Base-by-base conservation (phyloP, 2,329 filamentous ascomycete genomes). In the Colletotrichum coccodes region DNA sequence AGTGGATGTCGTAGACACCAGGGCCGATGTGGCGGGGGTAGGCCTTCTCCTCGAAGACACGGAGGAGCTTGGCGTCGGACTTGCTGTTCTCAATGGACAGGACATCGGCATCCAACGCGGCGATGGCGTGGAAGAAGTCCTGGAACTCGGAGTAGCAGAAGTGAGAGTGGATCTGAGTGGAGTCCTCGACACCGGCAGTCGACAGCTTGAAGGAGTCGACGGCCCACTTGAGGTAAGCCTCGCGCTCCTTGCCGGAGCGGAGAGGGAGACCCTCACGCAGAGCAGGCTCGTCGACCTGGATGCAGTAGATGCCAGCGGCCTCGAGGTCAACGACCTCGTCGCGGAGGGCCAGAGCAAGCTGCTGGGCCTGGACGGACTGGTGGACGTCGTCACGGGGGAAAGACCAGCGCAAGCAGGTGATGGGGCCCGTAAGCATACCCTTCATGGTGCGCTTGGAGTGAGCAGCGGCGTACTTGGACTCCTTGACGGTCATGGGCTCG, bases 121-220 rank as follows among this genome's bases (percentile, higher is more conserved):
- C 94, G 77, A 99, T 99, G 85, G 96, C 96, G 86, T 98, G 94
- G 94, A 99, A 99, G 90, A 99, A 99, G 89, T 99, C 96, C 87
- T 99, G 96, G 94, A 99, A 99, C 90, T 99, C 96, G 60, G 96
- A 98, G 92, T 99, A 99, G 85, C 96, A 99, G 93, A 99, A 99
- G 89, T 99, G 96, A 73, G 95, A 98, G 92, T 99, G 96, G 83
- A 99, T 98, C 90, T 99, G 96, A 75, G 96, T 99, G 68, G 92
- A 93, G 84, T 99, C 94, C 85, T 94, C 86, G 71, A 99, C 95
- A 82, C 94, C 96, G 70, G 94, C 91, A 77, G 95, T 97, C 74
- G 95, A 91, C 75, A 99, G 94, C 82, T 94, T 94, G 94, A 99
- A 99, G 77, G 95, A 94, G 86, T 97, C 92, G 78, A 99, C 96